Percentiles rank a stretch among this genome's conserved stretches.
These are phyloP conservation scores for Penicillium italicum DNA, from an alignment of 2,329 filamentous ascomycete genomes.

Conservation along the genomic window DNA sequence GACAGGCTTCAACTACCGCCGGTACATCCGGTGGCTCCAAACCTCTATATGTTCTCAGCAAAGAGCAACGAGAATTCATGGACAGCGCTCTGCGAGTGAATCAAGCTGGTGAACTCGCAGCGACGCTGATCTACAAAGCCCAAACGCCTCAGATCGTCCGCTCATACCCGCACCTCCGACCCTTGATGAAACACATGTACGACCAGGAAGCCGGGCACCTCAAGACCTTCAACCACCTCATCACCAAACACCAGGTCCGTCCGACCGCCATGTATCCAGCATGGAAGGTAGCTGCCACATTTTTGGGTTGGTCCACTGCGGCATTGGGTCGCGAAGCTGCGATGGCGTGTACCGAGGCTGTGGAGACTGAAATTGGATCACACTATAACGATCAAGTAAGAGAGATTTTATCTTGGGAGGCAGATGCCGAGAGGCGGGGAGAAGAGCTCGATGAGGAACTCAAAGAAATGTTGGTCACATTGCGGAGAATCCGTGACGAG, in stretches of 20 bases:
- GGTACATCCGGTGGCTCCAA: conserved; percentile 29
- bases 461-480: conserved; percentile 64
- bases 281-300: conserved; percentile 76
- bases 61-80: conserved; percentile 69
- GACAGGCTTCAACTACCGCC: conserved; percentile 26
- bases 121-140: conserved; percentile 86
- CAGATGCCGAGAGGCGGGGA: conserved; percentile 69
- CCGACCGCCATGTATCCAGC: conserved; percentile 90
- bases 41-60: conserved; percentile 57
- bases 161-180: conserved; percentile 79
- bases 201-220: conserved; percentile 91
- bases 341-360: conserved; percentile 98
- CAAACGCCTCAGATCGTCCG: conserved; percentile 79
- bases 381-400: conserved; percentile 95
- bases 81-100: conserved; percentile 86
- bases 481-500: conserved; percentile 86
- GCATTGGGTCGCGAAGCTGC: conserved; percentile 87
- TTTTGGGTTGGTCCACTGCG: conserved; percentile 84
- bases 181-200: conserved; percentile 97
- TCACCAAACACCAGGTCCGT: conserved; percentile 82
- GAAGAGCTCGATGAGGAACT: conserved; percentile 80
- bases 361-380: conserved; percentile 94
- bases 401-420: conserved; percentile 74
- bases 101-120: conserved; percentile 95
- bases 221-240: conserved; percentile 74